Conservation (phyloP, 768 basidiomycete species). For the Lactarius vividus region DNA sequence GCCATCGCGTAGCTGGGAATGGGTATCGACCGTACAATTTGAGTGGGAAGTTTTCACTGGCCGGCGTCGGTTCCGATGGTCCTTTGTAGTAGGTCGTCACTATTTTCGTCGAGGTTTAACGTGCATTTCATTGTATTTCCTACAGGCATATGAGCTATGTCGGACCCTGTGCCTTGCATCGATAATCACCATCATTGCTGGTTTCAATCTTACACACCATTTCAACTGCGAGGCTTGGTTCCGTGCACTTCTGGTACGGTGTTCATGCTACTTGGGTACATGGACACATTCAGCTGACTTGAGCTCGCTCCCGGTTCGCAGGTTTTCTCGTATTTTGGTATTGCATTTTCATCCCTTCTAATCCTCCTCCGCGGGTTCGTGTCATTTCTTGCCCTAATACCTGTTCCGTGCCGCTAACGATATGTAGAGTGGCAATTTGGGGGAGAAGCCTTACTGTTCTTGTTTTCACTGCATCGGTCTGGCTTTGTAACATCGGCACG, state of each 20-base stretch:
- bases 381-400: neutral
- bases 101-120: neutral
- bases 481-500: neutral
- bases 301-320: neutral
- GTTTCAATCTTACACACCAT: conserved; percentile 1
- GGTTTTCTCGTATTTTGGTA: conserved; percentile 10
- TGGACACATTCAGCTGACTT: neutral
- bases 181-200: neutral
- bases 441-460: conserved; percentile 1
- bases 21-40: neutral
- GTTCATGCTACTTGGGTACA: neutral
- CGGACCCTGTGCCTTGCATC: conserved; percentile 1
- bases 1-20: conserved; percentile 12
- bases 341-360: conserved; percentile 7
- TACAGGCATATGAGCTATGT: conserved; percentile 9
- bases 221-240: conserved; percentile 11
- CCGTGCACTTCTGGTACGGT: conserved; percentile 4
- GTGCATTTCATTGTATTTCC: neutral
- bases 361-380: conserved; percentile 17
- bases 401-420: neutral
- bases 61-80: conserved; percentile 14
- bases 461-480: neutral
- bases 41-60: conserved; percentile 17
- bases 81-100: conserved; percentile 9
- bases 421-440: conserved; percentile 13